phyloP scores from a whole-genome alignment of 805 yeast species.

The Saturnispora sanitii region DNA sequence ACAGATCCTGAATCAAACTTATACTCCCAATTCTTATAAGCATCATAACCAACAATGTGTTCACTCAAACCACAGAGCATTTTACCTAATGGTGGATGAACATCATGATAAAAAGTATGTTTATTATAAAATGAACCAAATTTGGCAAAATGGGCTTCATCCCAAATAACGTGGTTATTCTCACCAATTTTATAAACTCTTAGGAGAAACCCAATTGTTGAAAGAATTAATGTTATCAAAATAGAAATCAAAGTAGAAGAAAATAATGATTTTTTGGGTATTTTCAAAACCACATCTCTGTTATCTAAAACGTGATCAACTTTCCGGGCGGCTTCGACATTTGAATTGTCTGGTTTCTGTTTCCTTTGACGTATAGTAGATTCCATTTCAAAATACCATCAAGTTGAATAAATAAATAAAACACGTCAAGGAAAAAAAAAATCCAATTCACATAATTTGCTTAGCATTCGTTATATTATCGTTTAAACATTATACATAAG shows the following conservation, averaged over 20 bases:
- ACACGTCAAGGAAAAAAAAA: too few relatives aligned
- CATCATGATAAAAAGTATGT: conserved; percentile 78
- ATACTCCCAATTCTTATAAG: conserved; percentile 41
- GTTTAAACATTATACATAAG: neutral
- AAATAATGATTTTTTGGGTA: neutral
- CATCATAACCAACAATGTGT: conserved; percentile 61
- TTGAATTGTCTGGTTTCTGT: too few relatives aligned
- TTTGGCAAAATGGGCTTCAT: conserved; percentile 92
- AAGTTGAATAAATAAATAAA: too few relatives aligned
- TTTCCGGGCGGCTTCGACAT: too few relatives aligned
- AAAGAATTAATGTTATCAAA: neutral
- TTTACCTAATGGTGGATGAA: conserved; percentile 81
- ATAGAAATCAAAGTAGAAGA: neutral
- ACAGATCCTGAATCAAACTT: conserved; percentile 57
- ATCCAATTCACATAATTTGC: neutral
- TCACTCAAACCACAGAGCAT: conserved; percentile 74
- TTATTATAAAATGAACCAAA: conserved; percentile 73
- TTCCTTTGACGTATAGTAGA: neutral
- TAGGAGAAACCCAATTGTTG: conserved; percentile 3
- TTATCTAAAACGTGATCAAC: too few relatives aligned
- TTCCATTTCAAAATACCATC: too few relatives aligned
- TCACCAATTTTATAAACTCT: conserved; percentile 49
- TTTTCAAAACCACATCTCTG: neutral
- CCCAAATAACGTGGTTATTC: conserved; percentile 83
- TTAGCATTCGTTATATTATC: neutral